phyloP scores from a whole-genome alignment of 2,329 filamentous ascomycete genomes.

The Rosellinia necatrix region DNA sequence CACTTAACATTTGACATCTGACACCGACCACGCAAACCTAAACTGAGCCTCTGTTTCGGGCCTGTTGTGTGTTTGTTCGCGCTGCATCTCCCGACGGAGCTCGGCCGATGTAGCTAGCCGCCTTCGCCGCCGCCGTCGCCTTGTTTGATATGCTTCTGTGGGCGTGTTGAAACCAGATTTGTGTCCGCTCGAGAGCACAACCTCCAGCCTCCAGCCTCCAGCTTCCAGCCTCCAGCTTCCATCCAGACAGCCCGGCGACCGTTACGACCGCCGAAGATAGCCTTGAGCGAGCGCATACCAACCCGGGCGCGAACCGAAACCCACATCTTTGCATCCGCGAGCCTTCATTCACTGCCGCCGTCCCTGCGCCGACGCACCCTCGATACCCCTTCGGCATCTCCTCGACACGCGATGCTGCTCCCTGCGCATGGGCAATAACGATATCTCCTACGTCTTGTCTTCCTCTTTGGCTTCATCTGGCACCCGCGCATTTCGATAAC shows the following conservation, averaged over 20 bases:
- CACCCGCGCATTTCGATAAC: neutral
- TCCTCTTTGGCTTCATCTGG: neutral
- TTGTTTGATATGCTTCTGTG: neutral
- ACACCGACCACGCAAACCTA: slow-evolving; percentile 13
- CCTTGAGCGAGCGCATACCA: too few species aligned
- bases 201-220: neutral
- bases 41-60: neutral
- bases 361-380: neutral
- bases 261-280: too few species aligned
- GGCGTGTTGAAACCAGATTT: neutral
- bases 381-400: slow-evolving; percentile 1
- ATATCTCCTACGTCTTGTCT: slow-evolving; percentile 4
- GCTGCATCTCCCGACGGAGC: neutral
- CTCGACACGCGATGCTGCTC: slow-evolving; percentile 22
- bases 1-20: too few species aligned
- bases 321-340: neutral
- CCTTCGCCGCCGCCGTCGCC: too few species aligned
- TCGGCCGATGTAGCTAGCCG: neutral
- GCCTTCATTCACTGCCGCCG: neutral
- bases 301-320: neutral
- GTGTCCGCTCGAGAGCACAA: neutral
- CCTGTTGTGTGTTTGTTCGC: neutral
- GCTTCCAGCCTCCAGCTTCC: too few species aligned
- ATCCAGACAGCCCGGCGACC: too few species aligned
- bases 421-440: slow-evolving; percentile 1